A percentile compares a stretch with the other conserved stretches of the same genome.
Conservation (phyloP, 345 rosid genomes). For the Citrus australasica region DNA sequence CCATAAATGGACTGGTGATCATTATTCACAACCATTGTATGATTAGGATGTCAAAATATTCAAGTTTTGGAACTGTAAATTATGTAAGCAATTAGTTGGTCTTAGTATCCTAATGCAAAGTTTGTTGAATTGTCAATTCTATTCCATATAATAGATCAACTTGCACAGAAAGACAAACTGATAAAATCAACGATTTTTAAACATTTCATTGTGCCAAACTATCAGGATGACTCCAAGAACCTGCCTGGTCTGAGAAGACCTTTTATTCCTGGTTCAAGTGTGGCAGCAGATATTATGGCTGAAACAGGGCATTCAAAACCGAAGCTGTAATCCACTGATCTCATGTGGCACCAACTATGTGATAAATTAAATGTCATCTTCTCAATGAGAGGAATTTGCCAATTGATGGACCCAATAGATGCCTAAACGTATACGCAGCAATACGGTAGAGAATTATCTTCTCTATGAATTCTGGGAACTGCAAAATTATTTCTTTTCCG, state of each 20-base stretch:
- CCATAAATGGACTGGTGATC: background rate
- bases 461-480: background rate
- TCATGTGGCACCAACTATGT: too few relatives aligned
- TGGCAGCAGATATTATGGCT: background rate
- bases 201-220: background rate
- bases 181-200: background rate
- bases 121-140: background rate
- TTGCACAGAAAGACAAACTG: background rate
- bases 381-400: background rate
- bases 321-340: too few relatives aligned
- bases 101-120: background rate
- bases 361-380: too few relatives aligned
- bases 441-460: background rate
- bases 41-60: background rate
- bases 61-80: background rate
- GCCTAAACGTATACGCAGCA: background rate
- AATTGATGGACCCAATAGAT: background rate
- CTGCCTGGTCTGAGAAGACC: background rate
- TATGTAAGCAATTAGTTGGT: background rate
- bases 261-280: background rate
- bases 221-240: background rate
- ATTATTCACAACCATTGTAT: background rate
- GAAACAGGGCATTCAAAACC: background rate
- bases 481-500: background rate
- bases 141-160: background rate